These are phyloP conservation scores for Schwanniomyces occidentalis DNA, from an alignment of 805 yeast genomes.

Conservation along the genomic window DNA sequence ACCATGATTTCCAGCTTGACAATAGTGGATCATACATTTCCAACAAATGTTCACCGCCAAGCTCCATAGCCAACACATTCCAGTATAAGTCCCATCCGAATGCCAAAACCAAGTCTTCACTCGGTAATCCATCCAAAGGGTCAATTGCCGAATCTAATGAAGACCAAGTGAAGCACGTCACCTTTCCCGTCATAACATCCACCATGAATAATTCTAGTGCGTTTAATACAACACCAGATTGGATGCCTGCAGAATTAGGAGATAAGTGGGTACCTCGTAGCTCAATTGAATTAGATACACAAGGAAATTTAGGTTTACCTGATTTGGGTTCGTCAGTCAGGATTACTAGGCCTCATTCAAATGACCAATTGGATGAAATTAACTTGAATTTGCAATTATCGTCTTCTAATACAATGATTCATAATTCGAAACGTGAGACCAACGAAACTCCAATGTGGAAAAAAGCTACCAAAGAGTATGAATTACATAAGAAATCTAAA, in stretches of 20 bases:
- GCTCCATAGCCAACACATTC: conserved; percentile 45
- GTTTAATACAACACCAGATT: conserved; percentile 31
- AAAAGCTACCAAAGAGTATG: conserved; percentile 28
- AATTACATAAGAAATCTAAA: conserved; percentile 20
- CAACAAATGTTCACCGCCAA: conserved; percentile 13
- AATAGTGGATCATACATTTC: conserved; percentile 10
- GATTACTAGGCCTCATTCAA: conserved; percentile 7
- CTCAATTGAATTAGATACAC: conserved; percentile 2
- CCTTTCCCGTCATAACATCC: conserved; percentile 24
- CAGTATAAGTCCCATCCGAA: conserved; percentile 46
- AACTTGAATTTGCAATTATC: conserved; percentile 19
- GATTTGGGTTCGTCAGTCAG: conserved; percentile 23
- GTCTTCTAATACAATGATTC: conserved; percentile 32
- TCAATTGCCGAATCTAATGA: neutral
- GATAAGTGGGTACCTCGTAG: conserved; percentile 30
- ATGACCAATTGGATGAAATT: too few species aligned
- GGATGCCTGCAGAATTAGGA: conserved; percentile 44
- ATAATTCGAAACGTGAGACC: conserved; percentile 21
- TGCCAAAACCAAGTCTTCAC: conserved; percentile 38
- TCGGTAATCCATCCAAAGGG: conserved; percentile 17
- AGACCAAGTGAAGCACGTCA: conserved; percentile 1
- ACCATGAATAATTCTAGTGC: conserved; percentile 15
- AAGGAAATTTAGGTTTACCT: conserved; percentile 3
- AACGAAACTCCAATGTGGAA: conserved; percentile 38
- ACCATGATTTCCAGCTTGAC: conserved; percentile 28